Percentiles rank a stretch among this genome's conserved stretches.
These are phyloP conservation scores for Septoria petroselini DNA, from an alignment of 2,329 filamentous ascomycete genomes.

Conservation along the genomic window DNA sequence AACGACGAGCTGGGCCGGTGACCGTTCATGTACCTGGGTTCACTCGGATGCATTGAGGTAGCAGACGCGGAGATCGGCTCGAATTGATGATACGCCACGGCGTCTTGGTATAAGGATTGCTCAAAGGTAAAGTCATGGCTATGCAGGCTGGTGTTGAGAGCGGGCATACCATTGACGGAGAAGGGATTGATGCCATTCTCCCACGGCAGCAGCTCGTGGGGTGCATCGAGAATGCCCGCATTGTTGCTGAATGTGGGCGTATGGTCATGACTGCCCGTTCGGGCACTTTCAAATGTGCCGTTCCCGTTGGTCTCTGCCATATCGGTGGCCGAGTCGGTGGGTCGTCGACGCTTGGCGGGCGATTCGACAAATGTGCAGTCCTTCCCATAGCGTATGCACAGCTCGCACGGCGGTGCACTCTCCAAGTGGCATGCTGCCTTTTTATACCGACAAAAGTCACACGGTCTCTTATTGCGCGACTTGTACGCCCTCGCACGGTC, in stretches of 20 bases:
- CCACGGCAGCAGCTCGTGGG: constrained; percentile 31
- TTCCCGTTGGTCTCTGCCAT: constrained; percentile 17
- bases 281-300: constrained; percentile 22
- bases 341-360: constrained; percentile 36
- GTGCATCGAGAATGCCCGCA: constrained; percentile 30
- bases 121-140: constrained; percentile 32
- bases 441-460: constrained; percentile 48
- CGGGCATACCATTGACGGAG: constrained; percentile 27
- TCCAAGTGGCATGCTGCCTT: constrained; percentile 49
- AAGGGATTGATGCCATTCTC: constrained; percentile 32
- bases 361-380: constrained; percentile 48
- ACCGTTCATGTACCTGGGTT: constrained; percentile 9
- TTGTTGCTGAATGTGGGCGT: constrained; percentile 24
- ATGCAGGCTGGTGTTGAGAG: constrained; percentile 21
- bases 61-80: constrained; percentile 31
- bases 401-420: constrained; percentile 43
- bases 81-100: constrained; percentile 31
- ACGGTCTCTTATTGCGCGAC: constrained; percentile 43
- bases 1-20: constrained; percentile 26
- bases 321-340: constrained; percentile 29
- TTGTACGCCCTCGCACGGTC: constrained; percentile 39
- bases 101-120: constrained; percentile 32
- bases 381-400: constrained; percentile 44
- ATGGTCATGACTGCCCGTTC: constrained; percentile 23
- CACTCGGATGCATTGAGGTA: constrained; percentile 18